These are phyloP conservation scores for Cornus controversa DNA, from an alignment of 148 eudicot species.

Conservation along the genomic window DNA sequence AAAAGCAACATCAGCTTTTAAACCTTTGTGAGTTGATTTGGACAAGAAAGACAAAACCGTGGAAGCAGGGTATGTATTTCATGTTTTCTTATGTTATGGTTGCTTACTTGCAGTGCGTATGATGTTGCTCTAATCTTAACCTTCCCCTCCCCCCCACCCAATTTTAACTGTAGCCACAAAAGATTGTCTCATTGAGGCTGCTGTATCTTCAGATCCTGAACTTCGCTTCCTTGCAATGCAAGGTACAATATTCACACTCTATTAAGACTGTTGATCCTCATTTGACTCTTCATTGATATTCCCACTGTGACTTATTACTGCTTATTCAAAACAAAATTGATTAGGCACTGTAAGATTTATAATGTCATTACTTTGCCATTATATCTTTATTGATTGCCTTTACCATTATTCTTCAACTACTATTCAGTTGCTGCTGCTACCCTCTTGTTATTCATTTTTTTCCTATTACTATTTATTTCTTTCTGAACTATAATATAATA, in stretches of 20 bases:
- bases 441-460: background rate
- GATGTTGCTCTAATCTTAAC: background rate
- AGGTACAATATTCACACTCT: constrained; percentile 40
- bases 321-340: background rate
- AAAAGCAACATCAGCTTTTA: constrained; percentile 57
- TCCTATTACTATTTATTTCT: too few relatives aligned
- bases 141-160: too few relatives aligned
- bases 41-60: constrained; percentile 39
- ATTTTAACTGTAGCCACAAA: constrained; percentile 36
- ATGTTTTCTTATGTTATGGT: background rate
- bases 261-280: background rate
- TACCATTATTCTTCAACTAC: background rate
- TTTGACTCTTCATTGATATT: background rate
- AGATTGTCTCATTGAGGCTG: constrained; percentile 33
- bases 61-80: constrained; percentile 38
- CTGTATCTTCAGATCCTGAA: constrained; percentile 51
- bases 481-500: too few relatives aligned
- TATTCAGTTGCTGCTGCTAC: background rate
- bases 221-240: constrained; percentile 75
- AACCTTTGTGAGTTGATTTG: constrained; percentile 51
- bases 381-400: background rate
- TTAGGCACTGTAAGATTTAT: background rate
- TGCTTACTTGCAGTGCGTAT: background rate
- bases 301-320: background rate
- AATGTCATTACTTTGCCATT: background rate